phyloP scores from a whole-genome alignment of 768 basidiomycete species.

The Boletales sp. region DNA sequence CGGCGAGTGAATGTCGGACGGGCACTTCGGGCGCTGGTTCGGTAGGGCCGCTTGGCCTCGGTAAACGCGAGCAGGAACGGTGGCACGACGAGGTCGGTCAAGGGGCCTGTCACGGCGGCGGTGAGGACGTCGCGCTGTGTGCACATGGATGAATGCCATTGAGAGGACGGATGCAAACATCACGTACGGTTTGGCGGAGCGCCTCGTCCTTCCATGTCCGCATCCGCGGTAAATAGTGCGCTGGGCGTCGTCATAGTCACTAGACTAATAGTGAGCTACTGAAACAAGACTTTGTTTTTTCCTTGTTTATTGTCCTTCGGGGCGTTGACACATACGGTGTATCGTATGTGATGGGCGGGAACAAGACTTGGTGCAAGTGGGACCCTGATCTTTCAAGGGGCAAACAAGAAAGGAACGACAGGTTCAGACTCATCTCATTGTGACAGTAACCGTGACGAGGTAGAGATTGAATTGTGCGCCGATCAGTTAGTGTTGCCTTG shows the following conservation, averaged over 20 bases:
- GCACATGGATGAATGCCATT: background rate
- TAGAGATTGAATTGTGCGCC: too few relatives aligned
- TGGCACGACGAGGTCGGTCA: slow-evolving; percentile 1
- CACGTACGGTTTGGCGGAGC: slow-evolving; percentile 7
- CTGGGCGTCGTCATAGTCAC: background rate
- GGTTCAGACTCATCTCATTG: too few relatives aligned
- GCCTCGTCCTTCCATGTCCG: slow-evolving; percentile 4
- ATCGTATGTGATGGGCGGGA: too few relatives aligned
- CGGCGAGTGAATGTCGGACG: slow-evolving; percentile 1
- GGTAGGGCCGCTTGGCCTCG: background rate
- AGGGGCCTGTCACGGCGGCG: background rate
- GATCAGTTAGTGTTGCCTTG: too few relatives aligned
- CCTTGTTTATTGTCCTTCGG: too few relatives aligned
- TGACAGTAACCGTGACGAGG: too few relatives aligned
- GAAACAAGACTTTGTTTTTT: too few relatives aligned
- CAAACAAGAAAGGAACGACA: too few relatives aligned
- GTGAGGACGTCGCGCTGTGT: background rate
- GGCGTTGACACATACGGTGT: too few relatives aligned
- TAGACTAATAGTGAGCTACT: background rate
- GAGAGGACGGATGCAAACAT: background rate
- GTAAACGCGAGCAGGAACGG: slow-evolving; percentile 1
- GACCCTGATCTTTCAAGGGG: too few relatives aligned
- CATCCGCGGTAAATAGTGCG: background rate
- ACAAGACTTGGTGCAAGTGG: too few relatives aligned
- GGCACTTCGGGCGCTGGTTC: background rate